Conservation (phyloP, 495 filamentous ascomycete species). For the Cryomyces antarcticus region DNA sequence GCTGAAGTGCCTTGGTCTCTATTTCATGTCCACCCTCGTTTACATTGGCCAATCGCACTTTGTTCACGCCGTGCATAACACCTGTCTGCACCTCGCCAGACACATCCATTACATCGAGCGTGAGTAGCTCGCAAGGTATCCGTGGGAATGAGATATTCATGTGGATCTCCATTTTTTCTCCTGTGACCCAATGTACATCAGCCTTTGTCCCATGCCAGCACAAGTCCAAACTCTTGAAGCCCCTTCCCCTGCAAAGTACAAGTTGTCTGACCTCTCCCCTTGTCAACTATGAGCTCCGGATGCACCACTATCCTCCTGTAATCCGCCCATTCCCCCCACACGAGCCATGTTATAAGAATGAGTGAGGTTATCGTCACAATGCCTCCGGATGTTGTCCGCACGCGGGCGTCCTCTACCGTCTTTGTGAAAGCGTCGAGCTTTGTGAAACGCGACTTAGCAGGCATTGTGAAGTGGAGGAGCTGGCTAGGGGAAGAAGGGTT, state of each 20-base stretch:
- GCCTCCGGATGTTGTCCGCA: slow-evolving; percentile 92
- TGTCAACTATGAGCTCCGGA: slow-evolving; percentile 89
- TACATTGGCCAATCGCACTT: slow-evolving; percentile 54
- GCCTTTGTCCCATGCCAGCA: not conserved
- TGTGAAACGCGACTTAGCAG: slow-evolving; percentile 68
- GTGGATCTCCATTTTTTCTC: slow-evolving; percentile 96
- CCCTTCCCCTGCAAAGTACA: not conserved
- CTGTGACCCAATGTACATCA: slow-evolving; percentile 20
- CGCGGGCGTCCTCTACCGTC: slow-evolving; percentile 91
- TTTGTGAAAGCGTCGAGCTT: slow-evolving; percentile 96
- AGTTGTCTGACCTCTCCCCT: slow-evolving; percentile 56
- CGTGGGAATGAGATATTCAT: slow-evolving; percentile 93
- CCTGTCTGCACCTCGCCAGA: slow-evolving; percentile 90
- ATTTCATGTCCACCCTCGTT: slow-evolving; percentile 64
- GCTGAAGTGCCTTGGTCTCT: slow-evolving; percentile 47
- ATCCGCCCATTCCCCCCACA: slow-evolving; percentile 90
- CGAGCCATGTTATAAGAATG: slow-evolving; percentile 66
- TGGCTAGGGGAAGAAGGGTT: too few relatives aligned
- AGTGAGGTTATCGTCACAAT: slow-evolving; percentile 83
- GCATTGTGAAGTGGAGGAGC: too few relatives aligned
- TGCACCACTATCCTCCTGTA: slow-evolving; percentile 72
- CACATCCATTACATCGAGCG: slow-evolving; percentile 97
- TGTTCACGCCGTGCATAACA: slow-evolving; percentile 76
- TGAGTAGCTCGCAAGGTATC: slow-evolving; percentile 84
- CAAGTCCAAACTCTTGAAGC: too few relatives aligned